Evolutionary conservation across 106 monocot species (phyloP), one percentile per base, ranked within the genome.

Genomic region (Alisma plantagoaquatica): DNA sequence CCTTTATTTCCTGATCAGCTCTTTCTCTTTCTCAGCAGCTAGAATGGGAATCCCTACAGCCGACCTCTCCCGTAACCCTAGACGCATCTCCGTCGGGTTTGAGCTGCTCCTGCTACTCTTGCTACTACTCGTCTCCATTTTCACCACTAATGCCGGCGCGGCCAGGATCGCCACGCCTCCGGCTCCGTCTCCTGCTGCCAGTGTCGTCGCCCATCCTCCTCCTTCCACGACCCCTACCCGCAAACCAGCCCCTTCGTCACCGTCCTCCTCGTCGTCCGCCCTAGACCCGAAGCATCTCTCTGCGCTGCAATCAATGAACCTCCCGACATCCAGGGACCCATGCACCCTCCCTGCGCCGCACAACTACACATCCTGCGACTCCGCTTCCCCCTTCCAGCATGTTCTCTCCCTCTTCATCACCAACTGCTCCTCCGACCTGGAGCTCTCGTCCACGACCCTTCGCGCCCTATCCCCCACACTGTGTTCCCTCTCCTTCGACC

Each of bases 351-450:
- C 83, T n/a, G 49, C 72, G 10, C 66, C 72, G 10, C 65, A 32
- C 71, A 76, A 71, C 75, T 62, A 54, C 69, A 76, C 84, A 51
- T 26, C 59, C 59, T 79, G 79, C 70, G 85, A 84, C 75, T 51
- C 59, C 41, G 44, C 68, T 51, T 1, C 68, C 21, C 79, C 76
- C 1, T 79, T 85, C 85, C 73, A 76, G 54, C 85, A 74, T 61
- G 61, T 69, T 55, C 2, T 64, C 64, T 33, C 70, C 42, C 73
- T 75, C 49, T 21, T 54, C 52, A 65, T 73, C 43, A 20, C 69
- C 53, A 70, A 85, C 92, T 92, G 92, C 74, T 86, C 86, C 27
- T 29, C 79, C 11, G 76, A 66, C 23, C 62, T 69, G 29, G 69
- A 69, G 43, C 43, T 69, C 60, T 60, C 60, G 26, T 2, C 44